phyloP scores from a whole-genome alignment of 768 basidiomycete species.

The Favolaschia claudopus region DNA sequence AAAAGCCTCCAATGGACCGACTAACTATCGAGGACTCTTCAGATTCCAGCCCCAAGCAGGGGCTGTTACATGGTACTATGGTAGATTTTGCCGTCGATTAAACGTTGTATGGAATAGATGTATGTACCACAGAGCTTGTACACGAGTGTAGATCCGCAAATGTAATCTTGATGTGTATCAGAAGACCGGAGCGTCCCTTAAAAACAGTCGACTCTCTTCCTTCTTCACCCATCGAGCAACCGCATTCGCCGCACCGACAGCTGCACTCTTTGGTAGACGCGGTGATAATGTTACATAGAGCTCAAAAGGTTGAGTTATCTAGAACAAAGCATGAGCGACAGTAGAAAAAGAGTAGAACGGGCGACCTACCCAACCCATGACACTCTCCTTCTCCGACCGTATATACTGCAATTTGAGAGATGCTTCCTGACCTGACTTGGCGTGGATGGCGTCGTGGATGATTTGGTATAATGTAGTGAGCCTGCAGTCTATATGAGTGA shows the following conservation, averaged over 20 bases:
- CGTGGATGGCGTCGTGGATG: conserved; percentile 89
- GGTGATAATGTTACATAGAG: conserved; percentile 87
- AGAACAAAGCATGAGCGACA: conserved; percentile 8
- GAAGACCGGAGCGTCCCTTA: conserved; percentile 91
- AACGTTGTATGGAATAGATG: not conserved
- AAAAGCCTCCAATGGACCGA: not conserved
- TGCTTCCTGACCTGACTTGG: conserved; percentile 82
- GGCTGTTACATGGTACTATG: not conserved
- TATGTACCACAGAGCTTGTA: too few relatives aligned
- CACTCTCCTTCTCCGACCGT: conserved; percentile 83
- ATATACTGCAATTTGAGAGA: conserved; percentile 89
- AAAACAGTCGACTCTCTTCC: conserved; percentile 82
- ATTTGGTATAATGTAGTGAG: conserved; percentile 88
- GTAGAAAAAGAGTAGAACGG: not conserved
- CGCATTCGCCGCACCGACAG: conserved; percentile 87
- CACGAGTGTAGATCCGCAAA: conserved; percentile 2
- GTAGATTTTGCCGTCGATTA: conserved; percentile 19
- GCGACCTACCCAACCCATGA: conserved; percentile 90
- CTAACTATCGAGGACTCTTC: conserved; percentile 8
- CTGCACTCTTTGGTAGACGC: conserved; percentile 85
- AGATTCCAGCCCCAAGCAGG: not conserved
- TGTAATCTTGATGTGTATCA: conserved; percentile 35
- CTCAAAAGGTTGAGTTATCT: conserved; percentile 96
- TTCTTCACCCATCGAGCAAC: conserved; percentile 92
- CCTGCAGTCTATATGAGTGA: conserved; percentile 46